phyloP scores from a whole-genome alignment of 2,329 filamentous ascomycete genomes.

The Epichloe gansuensis region DNA sequence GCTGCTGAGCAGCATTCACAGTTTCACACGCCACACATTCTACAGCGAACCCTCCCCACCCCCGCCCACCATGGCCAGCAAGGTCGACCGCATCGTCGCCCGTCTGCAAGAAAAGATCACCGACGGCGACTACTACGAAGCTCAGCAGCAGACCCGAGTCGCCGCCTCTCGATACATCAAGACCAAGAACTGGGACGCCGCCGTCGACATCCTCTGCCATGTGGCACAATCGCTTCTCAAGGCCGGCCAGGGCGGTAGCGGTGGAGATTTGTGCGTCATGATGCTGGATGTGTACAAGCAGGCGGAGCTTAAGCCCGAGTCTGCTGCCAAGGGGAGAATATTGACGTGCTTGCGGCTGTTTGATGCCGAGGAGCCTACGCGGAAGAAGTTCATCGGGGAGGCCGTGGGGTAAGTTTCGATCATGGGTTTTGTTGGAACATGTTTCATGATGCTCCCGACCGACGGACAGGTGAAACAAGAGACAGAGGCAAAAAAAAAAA shows the following conservation, averaged over 20 bases:
- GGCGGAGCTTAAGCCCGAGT: conserved; percentile 65
- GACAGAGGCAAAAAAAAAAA: background rate
- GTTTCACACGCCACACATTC: too few species aligned
- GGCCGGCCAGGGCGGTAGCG: conserved; percentile 86
- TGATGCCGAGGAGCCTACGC: conserved; percentile 69
- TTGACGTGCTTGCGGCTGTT: conserved; percentile 74
- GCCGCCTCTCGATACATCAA: conserved; percentile 92
- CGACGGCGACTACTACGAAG: conserved; percentile 93
- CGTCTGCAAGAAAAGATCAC: conserved; percentile 75
- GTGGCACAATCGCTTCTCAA: conserved; percentile 79
- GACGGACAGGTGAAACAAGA: background rate
- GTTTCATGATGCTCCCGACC: background rate
- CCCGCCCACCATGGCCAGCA: conserved; percentile 23
- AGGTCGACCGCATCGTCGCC: conserved; percentile 39
- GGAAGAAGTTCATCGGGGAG: conserved; percentile 85
- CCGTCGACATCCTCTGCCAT: conserved; percentile 73
- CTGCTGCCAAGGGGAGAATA: conserved; percentile 61
- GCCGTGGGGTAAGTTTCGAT: conserved; percentile 52
- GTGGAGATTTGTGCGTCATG: conserved; percentile 79
- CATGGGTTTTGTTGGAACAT: background rate
- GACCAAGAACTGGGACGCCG: conserved; percentile 68
- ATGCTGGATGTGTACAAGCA: conserved; percentile 86
- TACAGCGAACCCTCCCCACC: too few species aligned
- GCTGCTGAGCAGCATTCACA: too few species aligned
- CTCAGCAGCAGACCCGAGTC: conserved; percentile 93